Evolutionary conservation across 202 grass and related monocot genomes (phyloP).

Genomic region (Zizania palustris): DNA sequence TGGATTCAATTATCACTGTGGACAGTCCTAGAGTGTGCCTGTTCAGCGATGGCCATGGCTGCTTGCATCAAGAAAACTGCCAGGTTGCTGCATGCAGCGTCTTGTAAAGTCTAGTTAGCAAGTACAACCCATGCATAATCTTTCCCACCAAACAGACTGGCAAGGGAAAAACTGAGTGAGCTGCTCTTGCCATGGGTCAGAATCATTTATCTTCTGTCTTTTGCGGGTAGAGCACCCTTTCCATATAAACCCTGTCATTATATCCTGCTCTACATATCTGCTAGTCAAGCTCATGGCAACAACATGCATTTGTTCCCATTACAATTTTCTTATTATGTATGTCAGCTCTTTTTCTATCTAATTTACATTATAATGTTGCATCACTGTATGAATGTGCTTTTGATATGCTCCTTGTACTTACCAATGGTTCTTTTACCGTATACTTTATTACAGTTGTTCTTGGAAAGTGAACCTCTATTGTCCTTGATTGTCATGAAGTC

Average conservation of each 20-base stretch:
- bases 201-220: not conserved
- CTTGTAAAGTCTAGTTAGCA: not conserved
- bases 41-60: not conserved
- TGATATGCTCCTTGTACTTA: not conserved
- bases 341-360: not conserved
- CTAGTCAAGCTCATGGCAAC: not conserved
- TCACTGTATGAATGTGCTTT: constrained; percentile 2
- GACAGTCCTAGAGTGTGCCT: not conserved
- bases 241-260: not conserved
- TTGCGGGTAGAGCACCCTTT: not conserved
- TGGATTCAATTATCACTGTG: not conserved
- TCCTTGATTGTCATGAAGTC: not conserved
- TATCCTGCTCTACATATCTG: not conserved
- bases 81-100: not conserved
- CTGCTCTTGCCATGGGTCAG: not conserved
- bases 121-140: not conserved
- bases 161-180: not conserved
- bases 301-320: not conserved
- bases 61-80: not conserved
- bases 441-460: not conserved
- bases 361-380: constrained; percentile 3
- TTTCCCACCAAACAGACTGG: not conserved
- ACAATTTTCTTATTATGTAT: not conserved
- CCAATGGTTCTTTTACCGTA: not conserved
- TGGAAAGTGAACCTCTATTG: not conserved